phyloP scores from a whole-genome alignment of 306 rosid species.

The Fragaria vesca region DNA sequence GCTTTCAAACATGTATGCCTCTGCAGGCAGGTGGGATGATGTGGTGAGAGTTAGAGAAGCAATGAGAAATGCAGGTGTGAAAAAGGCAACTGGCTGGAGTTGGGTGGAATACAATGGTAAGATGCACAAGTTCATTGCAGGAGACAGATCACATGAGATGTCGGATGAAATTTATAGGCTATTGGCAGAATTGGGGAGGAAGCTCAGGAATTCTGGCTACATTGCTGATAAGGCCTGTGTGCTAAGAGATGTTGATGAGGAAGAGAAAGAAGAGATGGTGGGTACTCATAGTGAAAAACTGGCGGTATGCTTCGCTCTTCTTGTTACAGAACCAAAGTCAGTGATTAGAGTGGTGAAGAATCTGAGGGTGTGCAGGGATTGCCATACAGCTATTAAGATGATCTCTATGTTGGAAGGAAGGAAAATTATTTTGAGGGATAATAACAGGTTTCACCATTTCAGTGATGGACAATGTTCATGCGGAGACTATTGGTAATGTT shows the following conservation, averaged over 20 bases:
- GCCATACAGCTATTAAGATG: constrained; percentile 42
- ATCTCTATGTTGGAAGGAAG: constrained; percentile 35
- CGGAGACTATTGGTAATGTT: constrained; percentile 38
- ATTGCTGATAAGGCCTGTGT: constrained; percentile 40
- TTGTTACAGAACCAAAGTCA: constrained; percentile 32
- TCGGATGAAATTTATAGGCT: constrained; percentile 40
- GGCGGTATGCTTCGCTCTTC: constrained; percentile 51
- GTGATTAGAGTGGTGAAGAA: constrained; percentile 42
- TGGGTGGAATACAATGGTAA: constrained; percentile 52
- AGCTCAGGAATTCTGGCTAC: constrained; percentile 39
- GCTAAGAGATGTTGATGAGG: constrained; percentile 51
- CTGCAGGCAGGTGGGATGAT: constrained; percentile 64
- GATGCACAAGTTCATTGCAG: constrained; percentile 43
- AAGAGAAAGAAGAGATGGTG: constrained; percentile 52
- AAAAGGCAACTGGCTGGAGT: constrained; percentile 56
- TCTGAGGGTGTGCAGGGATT: constrained; percentile 41
- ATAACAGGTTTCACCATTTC: constrained; percentile 38
- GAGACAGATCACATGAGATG: constrained; percentile 40
- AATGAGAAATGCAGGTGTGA: constrained; percentile 51
- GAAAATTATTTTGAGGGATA: constrained; percentile 37
- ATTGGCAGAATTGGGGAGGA: constrained; percentile 32
- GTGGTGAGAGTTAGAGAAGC: constrained; percentile 49
- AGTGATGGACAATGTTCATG: constrained; percentile 40
- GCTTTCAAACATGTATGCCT: constrained; percentile 66
- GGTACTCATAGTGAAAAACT: constrained; percentile 54